Conservation (phyloP, 2,329 filamentous ascomycete species). For the Zopfia rhizophila region DNA sequence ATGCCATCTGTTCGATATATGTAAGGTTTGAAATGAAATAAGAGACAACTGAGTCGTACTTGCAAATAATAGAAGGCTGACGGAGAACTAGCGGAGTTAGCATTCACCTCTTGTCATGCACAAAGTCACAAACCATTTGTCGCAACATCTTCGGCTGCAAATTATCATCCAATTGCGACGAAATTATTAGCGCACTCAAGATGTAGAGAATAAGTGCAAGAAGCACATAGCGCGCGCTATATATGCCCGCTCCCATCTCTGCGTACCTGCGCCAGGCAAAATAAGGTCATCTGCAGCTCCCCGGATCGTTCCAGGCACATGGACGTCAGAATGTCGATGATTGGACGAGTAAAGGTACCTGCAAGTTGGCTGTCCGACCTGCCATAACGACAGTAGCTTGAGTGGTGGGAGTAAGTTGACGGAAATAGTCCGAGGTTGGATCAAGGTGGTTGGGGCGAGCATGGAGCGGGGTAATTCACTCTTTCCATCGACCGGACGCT, state of each 20-base stretch:
- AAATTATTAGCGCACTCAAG: not conserved
- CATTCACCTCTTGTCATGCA: too few relatives aligned
- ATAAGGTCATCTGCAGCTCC: constrained; percentile 1
- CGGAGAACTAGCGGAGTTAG: constrained; percentile 2
- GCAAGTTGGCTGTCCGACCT: too few relatives aligned
- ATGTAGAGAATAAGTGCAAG: constrained; percentile 27
- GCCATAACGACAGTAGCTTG: too few relatives aligned
- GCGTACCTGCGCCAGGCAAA: constrained; percentile 5
- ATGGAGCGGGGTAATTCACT: too few relatives aligned
- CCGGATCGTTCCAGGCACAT: constrained; percentile 21
- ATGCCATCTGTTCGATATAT: not conserved
- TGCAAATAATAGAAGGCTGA: constrained; percentile 6
- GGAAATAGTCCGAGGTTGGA: too few relatives aligned
- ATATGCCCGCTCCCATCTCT: constrained; percentile 18
- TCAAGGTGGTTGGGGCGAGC: too few relatives aligned
- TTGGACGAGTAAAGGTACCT: constrained; percentile 20
- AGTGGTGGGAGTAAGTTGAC: too few relatives aligned
- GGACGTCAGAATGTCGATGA: constrained; percentile 13
- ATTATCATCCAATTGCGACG: not conserved
- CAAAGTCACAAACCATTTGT: constrained; percentile 1
- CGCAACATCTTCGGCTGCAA: constrained; percentile 20
- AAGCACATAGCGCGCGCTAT: constrained; percentile 26
- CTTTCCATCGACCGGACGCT: too few relatives aligned
- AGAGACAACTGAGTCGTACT: constrained; percentile 6
- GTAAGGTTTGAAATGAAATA: constrained; percentile 5